Percentiles rank a stretch among this genome's conserved stretches.
Evolutionary conservation across 495 filamentous ascomycete species (phyloP).

Genomic region (Aspergillus haitiensis): DNA sequence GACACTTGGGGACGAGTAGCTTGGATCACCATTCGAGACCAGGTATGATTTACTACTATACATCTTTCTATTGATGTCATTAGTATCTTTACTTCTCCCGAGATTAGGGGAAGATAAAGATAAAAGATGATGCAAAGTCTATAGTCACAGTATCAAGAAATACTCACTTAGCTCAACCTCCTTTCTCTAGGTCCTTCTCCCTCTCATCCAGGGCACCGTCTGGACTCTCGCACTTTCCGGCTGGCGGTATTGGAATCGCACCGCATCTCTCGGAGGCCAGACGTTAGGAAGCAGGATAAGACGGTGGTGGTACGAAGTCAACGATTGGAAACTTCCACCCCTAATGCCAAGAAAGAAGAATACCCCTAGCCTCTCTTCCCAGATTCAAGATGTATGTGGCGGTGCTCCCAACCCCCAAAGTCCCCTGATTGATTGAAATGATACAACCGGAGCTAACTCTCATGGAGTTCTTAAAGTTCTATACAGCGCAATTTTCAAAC

Average conservation of each 20-base stretch:
- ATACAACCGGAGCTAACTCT: slow-evolving; percentile 31
- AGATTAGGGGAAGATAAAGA: too few relatives aligned
- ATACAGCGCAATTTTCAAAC: slow-evolving; percentile 45
- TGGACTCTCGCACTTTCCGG: slow-evolving; percentile 78
- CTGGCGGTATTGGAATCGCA: slow-evolving; percentile 81
- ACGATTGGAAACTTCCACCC: slow-evolving; percentile 72
- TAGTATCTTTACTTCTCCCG: too few relatives aligned
- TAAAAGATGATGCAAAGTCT: not conserved
- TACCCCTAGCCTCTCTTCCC: slow-evolving; percentile 35
- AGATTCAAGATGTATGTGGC: slow-evolving; percentile 52
- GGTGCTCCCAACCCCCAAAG: not conserved
- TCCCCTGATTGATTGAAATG: not conserved
- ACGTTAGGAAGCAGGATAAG: slow-evolving; percentile 69
- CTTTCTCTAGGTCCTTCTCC: slow-evolving; percentile 66
- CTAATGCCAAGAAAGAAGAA: slow-evolving; percentile 27
- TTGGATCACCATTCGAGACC: slow-evolving; percentile 84
- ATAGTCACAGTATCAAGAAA: too few relatives aligned
- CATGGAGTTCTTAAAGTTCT: slow-evolving; percentile 48
- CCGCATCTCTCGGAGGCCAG: slow-evolving; percentile 65
- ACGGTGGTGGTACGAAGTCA: slow-evolving; percentile 89
- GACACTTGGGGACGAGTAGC: slow-evolving; percentile 73
- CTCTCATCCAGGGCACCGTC: slow-evolving; percentile 77
- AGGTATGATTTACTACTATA: slow-evolving; percentile 51
- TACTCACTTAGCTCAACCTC: not conserved
- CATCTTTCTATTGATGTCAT: too few relatives aligned